Conservation (phyloP, 1,139 yeast genomes). For the Protomyces inundatus region DNA sequence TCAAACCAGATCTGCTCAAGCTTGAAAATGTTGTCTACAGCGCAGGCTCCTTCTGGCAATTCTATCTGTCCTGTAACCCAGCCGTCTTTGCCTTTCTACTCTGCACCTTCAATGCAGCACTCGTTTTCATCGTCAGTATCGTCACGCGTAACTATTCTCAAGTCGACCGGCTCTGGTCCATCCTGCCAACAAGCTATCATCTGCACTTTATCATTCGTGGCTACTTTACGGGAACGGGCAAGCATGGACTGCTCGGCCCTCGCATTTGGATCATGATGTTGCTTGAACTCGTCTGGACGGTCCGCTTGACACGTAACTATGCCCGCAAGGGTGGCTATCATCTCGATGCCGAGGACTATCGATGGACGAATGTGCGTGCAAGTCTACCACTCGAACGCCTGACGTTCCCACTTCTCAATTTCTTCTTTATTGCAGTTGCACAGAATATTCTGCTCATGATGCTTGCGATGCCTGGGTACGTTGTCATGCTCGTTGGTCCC, state of each 20-base stretch:
- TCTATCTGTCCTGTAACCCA: constrained; percentile 24
- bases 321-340: constrained; percentile 33
- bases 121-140: constrained; percentile 13
- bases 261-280: constrained; percentile 26
- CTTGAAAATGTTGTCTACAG: constrained; percentile 11
- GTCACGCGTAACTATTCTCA: constrained; percentile 28
- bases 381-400: constrained; percentile 8
- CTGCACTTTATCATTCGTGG: constrained; percentile 27
- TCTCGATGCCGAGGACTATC: constrained; percentile 31
- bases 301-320: constrained; percentile 31
- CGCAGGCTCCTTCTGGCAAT: constrained; percentile 5
- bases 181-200: constrained; percentile 31
- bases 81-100: constrained; percentile 10
- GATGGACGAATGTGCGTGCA: constrained; percentile 30
- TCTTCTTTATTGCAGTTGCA: constrained; percentile 28
- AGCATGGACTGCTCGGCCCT: constrained; percentile 18
- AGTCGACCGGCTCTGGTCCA: constrained; percentile 33
- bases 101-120: constrained; percentile 6
- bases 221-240: constrained; percentile 18
- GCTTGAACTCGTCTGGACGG: constrained; percentile 29
- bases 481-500: constrained; percentile 27
- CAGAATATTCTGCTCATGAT: constrained; percentile 29
- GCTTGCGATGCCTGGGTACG: constrained; percentile 31
- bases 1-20: constrained; percentile 7
- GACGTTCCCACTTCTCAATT: constrained; percentile 27